Conservation (phyloP, 208 protist genomes). For the Leishmania tropica region DNA sequence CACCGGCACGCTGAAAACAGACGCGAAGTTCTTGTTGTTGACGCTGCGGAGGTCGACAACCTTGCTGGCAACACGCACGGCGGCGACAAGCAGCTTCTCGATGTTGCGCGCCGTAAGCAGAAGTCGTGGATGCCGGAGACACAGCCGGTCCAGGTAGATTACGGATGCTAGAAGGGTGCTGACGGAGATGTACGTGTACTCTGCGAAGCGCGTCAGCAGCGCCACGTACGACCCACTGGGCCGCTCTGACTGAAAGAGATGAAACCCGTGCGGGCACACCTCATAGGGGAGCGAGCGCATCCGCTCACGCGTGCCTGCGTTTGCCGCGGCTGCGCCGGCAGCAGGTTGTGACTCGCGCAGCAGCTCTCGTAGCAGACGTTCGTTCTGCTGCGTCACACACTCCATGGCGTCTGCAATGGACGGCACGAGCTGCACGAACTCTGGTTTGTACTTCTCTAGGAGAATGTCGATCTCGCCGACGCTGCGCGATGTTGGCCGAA, state of each 20-base stretch:
- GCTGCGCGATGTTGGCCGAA: slow-evolving; percentile 11
- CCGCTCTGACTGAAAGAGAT: slow-evolving; percentile 32
- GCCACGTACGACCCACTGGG: slow-evolving; percentile 34
- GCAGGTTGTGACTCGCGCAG: slow-evolving; percentile 14
- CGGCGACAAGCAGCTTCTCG: slow-evolving; percentile 71
- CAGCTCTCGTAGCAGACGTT: slow-evolving; percentile 28
- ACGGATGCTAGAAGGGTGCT: slow-evolving; percentile 67
- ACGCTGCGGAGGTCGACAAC: slow-evolving; percentile 86
- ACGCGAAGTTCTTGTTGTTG: slow-evolving; percentile 89
- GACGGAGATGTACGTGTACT: slow-evolving; percentile 88
- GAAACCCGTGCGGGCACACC: slow-evolving; percentile 31
- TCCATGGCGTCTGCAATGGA: slow-evolving; percentile 69
- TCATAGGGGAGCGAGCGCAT: slow-evolving; percentile 28
- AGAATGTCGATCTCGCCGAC: slow-evolving; percentile 80
- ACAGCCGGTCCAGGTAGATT: slow-evolving; percentile 88
- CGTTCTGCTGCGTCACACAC: slow-evolving; percentile 52
- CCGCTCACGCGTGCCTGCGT: slow-evolving; percentile 15
- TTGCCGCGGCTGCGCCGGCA: neutral
- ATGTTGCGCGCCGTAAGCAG: slow-evolving; percentile 69
- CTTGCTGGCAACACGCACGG: slow-evolving; percentile 82
- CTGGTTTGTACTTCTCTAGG: slow-evolving; percentile 76
- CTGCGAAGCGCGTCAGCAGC: slow-evolving; percentile 38
- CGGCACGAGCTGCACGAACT: slow-evolving; percentile 83
- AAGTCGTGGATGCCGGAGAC: slow-evolving; percentile 52
- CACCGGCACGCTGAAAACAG: slow-evolving; percentile 63